phyloP scores from a whole-genome alignment of 176 grass and related monocot species.

The Dactylis glomerata region DNA sequence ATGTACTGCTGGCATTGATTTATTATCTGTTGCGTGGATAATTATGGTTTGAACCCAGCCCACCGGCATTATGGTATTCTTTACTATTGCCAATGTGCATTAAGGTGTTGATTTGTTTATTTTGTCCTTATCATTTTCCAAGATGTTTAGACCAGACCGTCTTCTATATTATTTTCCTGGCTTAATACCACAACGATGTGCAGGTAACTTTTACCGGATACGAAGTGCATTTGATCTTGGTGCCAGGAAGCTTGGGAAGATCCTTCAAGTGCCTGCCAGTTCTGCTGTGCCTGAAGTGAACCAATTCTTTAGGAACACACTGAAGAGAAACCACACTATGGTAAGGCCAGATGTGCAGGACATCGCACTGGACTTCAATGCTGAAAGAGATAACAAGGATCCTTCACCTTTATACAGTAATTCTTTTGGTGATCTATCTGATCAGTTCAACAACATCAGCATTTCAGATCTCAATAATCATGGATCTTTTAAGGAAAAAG shows the following conservation, averaged over 20 bases:
- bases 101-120: constrained; percentile 16
- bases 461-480: constrained; percentile 40
- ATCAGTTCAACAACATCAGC: constrained; percentile 49
- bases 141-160: background rate
- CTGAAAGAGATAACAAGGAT: constrained; percentile 20
- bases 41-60: background rate
- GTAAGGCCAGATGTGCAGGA: constrained; percentile 57
- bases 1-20: background rate
- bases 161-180: background rate
- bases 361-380: constrained; percentile 29
- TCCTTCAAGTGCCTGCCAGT: constrained; percentile 53
- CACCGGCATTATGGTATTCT: constrained; percentile 13
- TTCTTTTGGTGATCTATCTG: constrained; percentile 34
- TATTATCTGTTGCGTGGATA: background rate
- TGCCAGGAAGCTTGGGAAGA: constrained; percentile 76
- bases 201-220: constrained; percentile 89
- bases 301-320: constrained; percentile 75
- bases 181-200: background rate
- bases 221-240: constrained; percentile 90
- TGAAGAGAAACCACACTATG: constrained; percentile 56
- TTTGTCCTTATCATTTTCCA: constrained; percentile 6
- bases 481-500: constrained; percentile 35
- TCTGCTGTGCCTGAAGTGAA: constrained; percentile 57
- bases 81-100: background rate
- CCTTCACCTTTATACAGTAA: constrained; percentile 17